These are phyloP conservation scores for Sclerotinia sclerotiorum DNA, from an alignment of 2,329 filamentous ascomycete genomes.

Conservation along the genomic window DNA sequence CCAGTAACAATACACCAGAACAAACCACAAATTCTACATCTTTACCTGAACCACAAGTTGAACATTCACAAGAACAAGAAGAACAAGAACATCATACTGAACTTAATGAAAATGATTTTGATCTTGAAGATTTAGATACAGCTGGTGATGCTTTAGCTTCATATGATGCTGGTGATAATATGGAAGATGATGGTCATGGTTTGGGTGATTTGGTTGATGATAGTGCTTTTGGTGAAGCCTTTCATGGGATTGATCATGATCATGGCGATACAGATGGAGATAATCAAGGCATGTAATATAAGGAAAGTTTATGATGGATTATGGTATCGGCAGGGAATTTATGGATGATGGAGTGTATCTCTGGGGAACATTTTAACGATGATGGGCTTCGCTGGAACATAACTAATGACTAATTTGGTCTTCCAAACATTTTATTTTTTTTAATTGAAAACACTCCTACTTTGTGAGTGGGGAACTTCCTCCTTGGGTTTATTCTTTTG, in stretches of 20 bases:
- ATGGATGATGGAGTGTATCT: neutral
- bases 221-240: conserved; percentile 80
- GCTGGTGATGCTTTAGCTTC: conserved; percentile 70
- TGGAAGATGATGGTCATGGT: conserved; percentile 51
- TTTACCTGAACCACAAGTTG: conserved; percentile 19
- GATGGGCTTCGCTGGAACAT: neutral
- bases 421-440: neutral
- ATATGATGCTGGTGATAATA: conserved; percentile 55
- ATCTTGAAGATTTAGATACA: conserved; percentile 65
- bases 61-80: conserved; percentile 28
- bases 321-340: neutral
- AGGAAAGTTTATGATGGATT: neutral
- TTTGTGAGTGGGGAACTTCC: conserved; percentile 18
- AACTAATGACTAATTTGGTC: neutral
- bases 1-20: conserved; percentile 17
- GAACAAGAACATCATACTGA: conserved; percentile 33
- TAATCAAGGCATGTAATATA: conserved; percentile 26
- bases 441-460: conserved; percentile 15
- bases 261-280: conserved; percentile 27
- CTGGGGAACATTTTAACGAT: neutral
- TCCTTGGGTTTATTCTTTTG: conserved; percentile 5
- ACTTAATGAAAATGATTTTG: conserved; percentile 58
- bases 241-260: conserved; percentile 58
- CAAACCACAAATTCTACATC: conserved; percentile 5
- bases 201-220: conserved; percentile 67